phyloP scores from a whole-genome alignment of 495 filamentous ascomycete species.

The Bryoglossum gracile region DNA sequence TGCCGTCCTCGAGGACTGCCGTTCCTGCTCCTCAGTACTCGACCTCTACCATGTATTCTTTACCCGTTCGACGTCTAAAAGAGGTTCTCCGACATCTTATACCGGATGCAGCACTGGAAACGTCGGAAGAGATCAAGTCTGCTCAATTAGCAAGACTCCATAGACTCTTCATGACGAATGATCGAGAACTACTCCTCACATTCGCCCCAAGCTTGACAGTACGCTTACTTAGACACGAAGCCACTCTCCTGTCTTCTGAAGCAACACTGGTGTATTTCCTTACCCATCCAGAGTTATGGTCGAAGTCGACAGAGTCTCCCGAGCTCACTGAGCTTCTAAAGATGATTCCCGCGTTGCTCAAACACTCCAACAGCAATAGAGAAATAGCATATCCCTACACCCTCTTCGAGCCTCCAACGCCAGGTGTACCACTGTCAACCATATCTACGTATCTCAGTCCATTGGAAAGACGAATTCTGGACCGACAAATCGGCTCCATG shows the following conservation, averaged over 20 bases:
- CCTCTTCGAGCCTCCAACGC: slow-evolving; percentile 47
- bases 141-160: slow-evolving; percentile 44
- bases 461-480: slow-evolving; percentile 14
- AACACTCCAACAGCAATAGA: slow-evolving; percentile 36
- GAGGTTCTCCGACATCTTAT: slow-evolving; percentile 21
- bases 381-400: slow-evolving; percentile 40
- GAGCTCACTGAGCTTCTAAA: neutral
- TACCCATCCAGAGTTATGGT: neutral
- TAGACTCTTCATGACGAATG: slow-evolving; percentile 46
- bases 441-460: slow-evolving; percentile 19
- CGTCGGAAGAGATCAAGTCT: slow-evolving; percentile 19
- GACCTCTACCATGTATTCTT: slow-evolving; percentile 22
- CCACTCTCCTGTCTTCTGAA: slow-evolving; percentile 48
- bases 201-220: slow-evolving; percentile 43
- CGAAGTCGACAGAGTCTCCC: neutral
- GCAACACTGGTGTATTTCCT: slow-evolving; percentile 29
- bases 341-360: slow-evolving; percentile 31
- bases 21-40: slow-evolving; percentile 11
- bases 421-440: slow-evolving; percentile 27
- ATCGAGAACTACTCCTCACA: slow-evolving; percentile 45
- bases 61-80: slow-evolving; percentile 22
- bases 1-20: slow-evolving; percentile 17
- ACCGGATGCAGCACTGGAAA: slow-evolving; percentile 17
- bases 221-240: slow-evolving; percentile 51
- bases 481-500: slow-evolving; percentile 38